phyloP scores from a whole-genome alignment of 2,329 filamentous ascomycete species.

The Colletotrichum spinosum region DNA sequence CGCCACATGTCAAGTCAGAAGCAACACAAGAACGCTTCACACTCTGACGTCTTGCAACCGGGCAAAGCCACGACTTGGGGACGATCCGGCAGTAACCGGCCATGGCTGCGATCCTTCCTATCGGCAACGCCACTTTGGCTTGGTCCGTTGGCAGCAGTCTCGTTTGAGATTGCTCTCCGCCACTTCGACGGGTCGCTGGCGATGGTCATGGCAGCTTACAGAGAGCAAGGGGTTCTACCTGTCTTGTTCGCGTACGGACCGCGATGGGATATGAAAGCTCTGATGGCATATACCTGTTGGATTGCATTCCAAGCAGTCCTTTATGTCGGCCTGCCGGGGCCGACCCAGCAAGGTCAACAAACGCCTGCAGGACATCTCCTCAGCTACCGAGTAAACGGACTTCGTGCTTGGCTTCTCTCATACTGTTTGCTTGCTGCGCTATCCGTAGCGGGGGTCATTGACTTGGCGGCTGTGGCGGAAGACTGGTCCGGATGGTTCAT shows the following conservation, averaged over 20 bases:
- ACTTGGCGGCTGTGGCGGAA: conserved; percentile 53
- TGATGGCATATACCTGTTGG: conserved; percentile 22
- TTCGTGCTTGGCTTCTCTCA: conserved; percentile 53
- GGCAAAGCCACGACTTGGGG: conserved; percentile 38
- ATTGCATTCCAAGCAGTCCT: conserved; percentile 30
- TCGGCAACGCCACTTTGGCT: conserved; percentile 41
- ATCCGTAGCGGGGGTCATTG: conserved; percentile 45
- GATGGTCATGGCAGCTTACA: neutral
- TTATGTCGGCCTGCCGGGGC: conserved; percentile 27
- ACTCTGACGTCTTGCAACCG: neutral
- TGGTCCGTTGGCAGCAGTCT: conserved; percentile 40
- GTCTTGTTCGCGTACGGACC: neutral
- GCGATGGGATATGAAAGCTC: conserved; percentile 19
- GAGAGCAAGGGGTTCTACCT: neutral
- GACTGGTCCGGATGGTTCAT: conserved; percentile 55
- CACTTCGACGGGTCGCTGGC: conserved; percentile 6
- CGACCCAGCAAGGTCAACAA: conserved; percentile 48
- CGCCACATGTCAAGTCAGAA: too few species aligned
- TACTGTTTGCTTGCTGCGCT: conserved; percentile 46
- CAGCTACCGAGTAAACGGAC: conserved; percentile 56
- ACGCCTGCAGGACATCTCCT: conserved; percentile 57
- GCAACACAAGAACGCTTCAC: too few species aligned
- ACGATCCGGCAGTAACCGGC: conserved; percentile 40
- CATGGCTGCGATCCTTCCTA: conserved; percentile 41
- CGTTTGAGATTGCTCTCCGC: conserved; percentile 40